These are phyloP conservation scores for Hypholoma sublateritium DNA, from an alignment of 768 basidiomycete species.

Conservation along the genomic window DNA sequence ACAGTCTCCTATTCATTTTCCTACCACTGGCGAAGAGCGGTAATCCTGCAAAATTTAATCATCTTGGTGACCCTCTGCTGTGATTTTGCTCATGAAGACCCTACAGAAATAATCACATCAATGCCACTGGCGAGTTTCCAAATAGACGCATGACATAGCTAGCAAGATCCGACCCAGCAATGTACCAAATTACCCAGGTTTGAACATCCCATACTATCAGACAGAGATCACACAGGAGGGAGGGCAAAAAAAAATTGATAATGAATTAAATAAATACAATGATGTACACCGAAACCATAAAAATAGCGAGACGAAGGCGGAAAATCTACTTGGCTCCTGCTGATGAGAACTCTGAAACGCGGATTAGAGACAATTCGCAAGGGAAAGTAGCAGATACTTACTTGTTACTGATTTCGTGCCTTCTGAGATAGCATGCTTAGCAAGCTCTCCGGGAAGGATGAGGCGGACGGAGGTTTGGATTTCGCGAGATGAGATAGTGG, in stretches of 20 bases:
- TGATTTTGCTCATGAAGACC: no score
- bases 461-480: conserved; percentile 97
- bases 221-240: background rate
- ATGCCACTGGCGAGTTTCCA: no score
- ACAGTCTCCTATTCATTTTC: no score
- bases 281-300: conserved; percentile 28
- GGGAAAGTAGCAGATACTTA: conserved; percentile 26
- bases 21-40: no score
- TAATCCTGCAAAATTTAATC: no score
- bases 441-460: conserved; percentile 94
- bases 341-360: conserved; percentile 59
- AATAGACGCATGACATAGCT: no score
- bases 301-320: conserved; percentile 19
- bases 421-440: conserved; percentile 93
- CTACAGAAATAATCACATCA: no score
- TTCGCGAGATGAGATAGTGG: conserved; percentile 97
- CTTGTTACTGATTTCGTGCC: conserved; percentile 93
- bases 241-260: conserved; percentile 5
- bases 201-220: background rate
- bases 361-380: background rate
- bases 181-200: no score
- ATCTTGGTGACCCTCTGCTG: no score
- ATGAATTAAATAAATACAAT: conserved; percentile 34
- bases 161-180: no score
- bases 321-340: conserved; percentile 60